Conservation (phyloP, 148 eudicot genomes). For the Vaccinium corymbosum region DNA sequence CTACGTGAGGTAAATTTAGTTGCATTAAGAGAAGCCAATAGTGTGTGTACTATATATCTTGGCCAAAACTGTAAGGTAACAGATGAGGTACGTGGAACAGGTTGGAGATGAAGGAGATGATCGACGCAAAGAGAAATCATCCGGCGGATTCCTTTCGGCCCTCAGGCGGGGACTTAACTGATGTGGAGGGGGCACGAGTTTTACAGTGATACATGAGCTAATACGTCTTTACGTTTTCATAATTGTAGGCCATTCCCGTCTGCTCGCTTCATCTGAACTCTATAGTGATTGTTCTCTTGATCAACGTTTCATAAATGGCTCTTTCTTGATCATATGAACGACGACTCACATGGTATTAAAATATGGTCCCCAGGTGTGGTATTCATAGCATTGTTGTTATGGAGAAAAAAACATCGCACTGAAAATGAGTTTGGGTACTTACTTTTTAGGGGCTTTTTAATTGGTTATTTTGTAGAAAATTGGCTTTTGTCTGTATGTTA, state of each 20-base stretch:
- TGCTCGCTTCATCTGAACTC: slow-evolving; percentile 24
- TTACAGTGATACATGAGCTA: slow-evolving; percentile 14
- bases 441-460: too few species aligned
- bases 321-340: neutral
- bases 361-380: too few species aligned
- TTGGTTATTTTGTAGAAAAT: too few species aligned
- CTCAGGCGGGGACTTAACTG: slow-evolving; percentile 74
- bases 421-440: too few species aligned
- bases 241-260: slow-evolving; percentile 26
- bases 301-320: neutral
- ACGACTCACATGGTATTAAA: too few species aligned
- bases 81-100: slow-evolving; percentile 34
- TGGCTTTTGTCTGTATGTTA: too few species aligned
- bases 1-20: neutral
- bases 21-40: neutral
- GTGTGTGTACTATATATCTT: neutral
- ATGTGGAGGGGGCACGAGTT: slow-evolving; percentile 3
- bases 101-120: slow-evolving; percentile 73
- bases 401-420: too few species aligned
- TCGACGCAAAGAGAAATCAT: slow-evolving; percentile 66
- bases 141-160: slow-evolving; percentile 75
- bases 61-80: neutral
- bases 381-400: too few species aligned
- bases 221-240: neutral
- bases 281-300: slow-evolving; percentile 29